Percentiles rank a stretch among this genome's conserved stretches.
Evolutionary conservation across 78 protist species (phyloP).

Genomic region (Cyanophora paradoxa): DNA sequence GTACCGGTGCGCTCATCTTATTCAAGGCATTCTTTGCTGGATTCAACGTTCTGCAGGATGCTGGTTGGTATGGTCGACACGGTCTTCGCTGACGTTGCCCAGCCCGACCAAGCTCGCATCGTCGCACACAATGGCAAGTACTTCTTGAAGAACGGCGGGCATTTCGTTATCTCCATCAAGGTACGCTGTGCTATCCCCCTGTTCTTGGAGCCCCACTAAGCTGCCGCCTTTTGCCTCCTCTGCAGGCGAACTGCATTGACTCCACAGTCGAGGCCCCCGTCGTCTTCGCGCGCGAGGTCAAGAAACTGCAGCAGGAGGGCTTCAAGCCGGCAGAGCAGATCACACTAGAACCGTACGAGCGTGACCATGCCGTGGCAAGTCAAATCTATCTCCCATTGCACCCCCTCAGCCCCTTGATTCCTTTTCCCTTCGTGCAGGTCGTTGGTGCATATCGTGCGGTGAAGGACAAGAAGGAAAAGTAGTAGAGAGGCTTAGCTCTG

Average conservation of each 20-base stretch:
- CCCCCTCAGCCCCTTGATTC: not conserved
- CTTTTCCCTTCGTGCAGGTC: not conserved
- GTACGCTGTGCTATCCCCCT: not conserved
- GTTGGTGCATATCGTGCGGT: slow-evolving; percentile 13
- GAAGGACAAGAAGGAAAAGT: slow-evolving; percentile 11
- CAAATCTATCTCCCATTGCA: not conserved
- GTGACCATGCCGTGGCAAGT: slow-evolving; percentile 98
- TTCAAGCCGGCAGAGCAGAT: slow-evolving; percentile 91
- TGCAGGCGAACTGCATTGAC: slow-evolving; percentile 97
- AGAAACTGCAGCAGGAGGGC: slow-evolving; percentile 64
- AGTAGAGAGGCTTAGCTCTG: not conserved
- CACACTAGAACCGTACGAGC: slow-evolving; percentile 96
- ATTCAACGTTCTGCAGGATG: no score
- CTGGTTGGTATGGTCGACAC: slow-evolving; percentile 97
- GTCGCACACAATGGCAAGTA: slow-evolving; percentile 94
- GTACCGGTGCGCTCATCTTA: slow-evolving; percentile 88
- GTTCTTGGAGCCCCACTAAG: no score
- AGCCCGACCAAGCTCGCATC: slow-evolving; percentile 99
- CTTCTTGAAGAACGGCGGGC: slow-evolving; percentile 98
- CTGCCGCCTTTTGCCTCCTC: not conserved
- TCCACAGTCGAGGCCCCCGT: slow-evolving; percentile 88
- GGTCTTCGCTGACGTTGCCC: slow-evolving; percentile 99
- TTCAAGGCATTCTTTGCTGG: no score
- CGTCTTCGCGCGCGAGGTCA: slow-evolving; percentile 90
- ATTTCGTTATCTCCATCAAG: slow-evolving; percentile 97